Evolutionary conservation across 139 green algal species (phyloP).

Genomic region (Volvox reticuliferus): DNA sequence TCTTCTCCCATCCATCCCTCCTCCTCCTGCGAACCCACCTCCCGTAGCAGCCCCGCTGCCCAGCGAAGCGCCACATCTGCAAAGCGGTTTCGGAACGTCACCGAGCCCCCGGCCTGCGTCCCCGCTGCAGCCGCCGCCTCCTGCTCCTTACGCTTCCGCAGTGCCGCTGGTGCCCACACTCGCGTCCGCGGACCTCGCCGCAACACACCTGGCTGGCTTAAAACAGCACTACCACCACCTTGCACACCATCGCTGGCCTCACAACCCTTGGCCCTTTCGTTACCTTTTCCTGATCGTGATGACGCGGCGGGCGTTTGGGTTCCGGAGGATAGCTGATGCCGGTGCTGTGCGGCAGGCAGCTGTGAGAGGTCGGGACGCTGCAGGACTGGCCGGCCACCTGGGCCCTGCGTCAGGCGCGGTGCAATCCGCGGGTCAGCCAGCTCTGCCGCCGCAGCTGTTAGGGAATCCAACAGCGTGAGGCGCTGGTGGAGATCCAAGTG

Average conservation of each 20-base stretch:
- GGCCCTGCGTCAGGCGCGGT: slow-evolving; percentile 14
- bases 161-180: slow-evolving; percentile 49
- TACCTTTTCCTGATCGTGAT: not conserved
- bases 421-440: slow-evolving; percentile 56
- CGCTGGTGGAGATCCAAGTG: slow-evolving; percentile 76
- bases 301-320: not conserved
- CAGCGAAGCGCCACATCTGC: slow-evolving; percentile 74
- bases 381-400: not conserved
- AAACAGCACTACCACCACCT: not conserved
- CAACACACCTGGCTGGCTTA: not conserved
- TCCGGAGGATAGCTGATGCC: not conserved
- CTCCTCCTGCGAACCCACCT: slow-evolving; percentile 5
- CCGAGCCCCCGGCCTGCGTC: not conserved
- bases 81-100: slow-evolving; percentile 62
- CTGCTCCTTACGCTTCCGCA: slow-evolving; percentile 31
- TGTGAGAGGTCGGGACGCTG: not conserved
- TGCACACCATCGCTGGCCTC: not conserved
- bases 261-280: not conserved
- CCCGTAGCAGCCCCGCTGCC: slow-evolving; percentile 70
- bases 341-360: not conserved
- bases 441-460: slow-evolving; percentile 69
- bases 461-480: slow-evolving; percentile 75
- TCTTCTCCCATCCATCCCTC: not conserved
- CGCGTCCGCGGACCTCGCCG: slow-evolving; percentile 31
- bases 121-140: not conserved